A percentile compares a stretch with the other conserved stretches of the same genome.
These are phyloP conservation scores for Phyllosticta citriasiana DNA, from an alignment of 2,329 filamentous ascomycete genomes.

Conservation along the genomic window DNA sequence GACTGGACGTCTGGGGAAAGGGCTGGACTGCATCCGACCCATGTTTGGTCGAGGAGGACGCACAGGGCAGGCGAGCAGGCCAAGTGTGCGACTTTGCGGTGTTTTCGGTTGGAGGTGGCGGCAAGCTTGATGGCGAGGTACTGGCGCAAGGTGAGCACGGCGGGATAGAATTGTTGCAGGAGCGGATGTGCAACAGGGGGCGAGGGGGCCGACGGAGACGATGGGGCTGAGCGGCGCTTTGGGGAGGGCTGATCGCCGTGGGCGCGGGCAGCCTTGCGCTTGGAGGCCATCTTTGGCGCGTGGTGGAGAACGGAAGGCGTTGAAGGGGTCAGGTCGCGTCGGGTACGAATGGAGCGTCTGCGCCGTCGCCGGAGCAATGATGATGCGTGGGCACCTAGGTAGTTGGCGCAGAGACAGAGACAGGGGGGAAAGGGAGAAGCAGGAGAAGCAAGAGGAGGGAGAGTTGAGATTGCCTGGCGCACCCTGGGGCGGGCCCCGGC, in stretches of 20 bases:
- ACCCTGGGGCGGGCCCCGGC: too few relatives aligned
- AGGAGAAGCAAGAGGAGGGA: too few relatives aligned
- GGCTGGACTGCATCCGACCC: conserved; percentile 45
- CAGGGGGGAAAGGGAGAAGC: too few relatives aligned
- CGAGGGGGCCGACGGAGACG: neutral
- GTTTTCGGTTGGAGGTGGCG: conserved; percentile 48
- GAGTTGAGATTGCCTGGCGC: too few relatives aligned
- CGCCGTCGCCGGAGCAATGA: too few relatives aligned
- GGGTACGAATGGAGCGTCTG: too few relatives aligned
- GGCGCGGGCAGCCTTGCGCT: neutral
- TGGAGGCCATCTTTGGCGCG: neutral
- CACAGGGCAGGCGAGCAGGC: conserved; percentile 30
- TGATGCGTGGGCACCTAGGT: too few relatives aligned
- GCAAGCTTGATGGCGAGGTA: conserved; percentile 61
- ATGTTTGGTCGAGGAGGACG: conserved; percentile 55
- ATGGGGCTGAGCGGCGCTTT: neutral
- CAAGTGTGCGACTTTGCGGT: conserved; percentile 34
- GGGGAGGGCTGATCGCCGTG: neutral
- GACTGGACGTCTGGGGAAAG: conserved; percentile 30
- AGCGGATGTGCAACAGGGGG: conserved; percentile 47
- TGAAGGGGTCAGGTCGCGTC: too few relatives aligned
- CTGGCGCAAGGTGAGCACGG: conserved; percentile 57
- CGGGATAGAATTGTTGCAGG: conserved; percentile 57
- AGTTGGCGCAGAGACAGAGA: too few relatives aligned
- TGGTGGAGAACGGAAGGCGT: too few relatives aligned